Evolutionary conservation across 192 early-diverging fungal genomes (phyloP).

Genomic region (Backusella liffmaniae): DNA sequence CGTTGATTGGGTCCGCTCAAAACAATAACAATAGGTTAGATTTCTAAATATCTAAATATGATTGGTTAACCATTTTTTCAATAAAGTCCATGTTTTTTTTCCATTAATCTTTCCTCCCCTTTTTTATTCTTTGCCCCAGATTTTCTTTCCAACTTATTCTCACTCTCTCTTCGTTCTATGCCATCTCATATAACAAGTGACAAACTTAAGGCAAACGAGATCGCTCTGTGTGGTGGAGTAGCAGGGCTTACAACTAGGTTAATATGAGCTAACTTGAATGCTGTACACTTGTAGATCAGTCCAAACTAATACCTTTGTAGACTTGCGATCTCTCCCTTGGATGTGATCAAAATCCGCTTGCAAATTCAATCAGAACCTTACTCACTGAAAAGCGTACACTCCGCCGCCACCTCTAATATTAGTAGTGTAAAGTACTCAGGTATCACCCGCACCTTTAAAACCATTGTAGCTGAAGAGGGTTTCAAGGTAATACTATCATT

Average conservation of each 20-base stretch:
- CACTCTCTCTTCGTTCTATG: conserved; percentile 2
- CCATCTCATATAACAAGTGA: conserved; percentile 25
- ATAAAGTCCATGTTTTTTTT: neutral
- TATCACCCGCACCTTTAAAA: conserved; percentile 58
- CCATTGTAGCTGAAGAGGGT: conserved; percentile 79
- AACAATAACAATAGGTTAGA: neutral
- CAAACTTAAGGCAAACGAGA: conserved; percentile 23
- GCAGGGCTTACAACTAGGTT: conserved; percentile 43
- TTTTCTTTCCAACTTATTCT: neutral
- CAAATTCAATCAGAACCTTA: conserved; percentile 41
- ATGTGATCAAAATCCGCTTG: conserved; percentile 89
- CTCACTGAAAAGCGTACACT: conserved; percentile 4
- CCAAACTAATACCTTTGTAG: conserved; percentile 37
- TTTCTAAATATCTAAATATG: neutral
- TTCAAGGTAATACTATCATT: conserved; percentile 51
- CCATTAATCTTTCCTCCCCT: neutral
- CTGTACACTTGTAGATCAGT: neutral
- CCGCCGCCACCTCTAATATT: conserved; percentile 34
- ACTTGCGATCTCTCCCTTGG: conserved; percentile 84
- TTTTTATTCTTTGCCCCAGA: conserved; percentile 1
- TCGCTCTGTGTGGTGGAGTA: conserved; percentile 49
- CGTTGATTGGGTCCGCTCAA: neutral
- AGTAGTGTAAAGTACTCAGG: conserved; percentile 54
- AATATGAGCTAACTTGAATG: neutral
- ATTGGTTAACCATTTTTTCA: conserved; percentile 1